Conservation (phyloP, 495 filamentous ascomycete genomes). For the Lepidopterella palustris region DNA sequence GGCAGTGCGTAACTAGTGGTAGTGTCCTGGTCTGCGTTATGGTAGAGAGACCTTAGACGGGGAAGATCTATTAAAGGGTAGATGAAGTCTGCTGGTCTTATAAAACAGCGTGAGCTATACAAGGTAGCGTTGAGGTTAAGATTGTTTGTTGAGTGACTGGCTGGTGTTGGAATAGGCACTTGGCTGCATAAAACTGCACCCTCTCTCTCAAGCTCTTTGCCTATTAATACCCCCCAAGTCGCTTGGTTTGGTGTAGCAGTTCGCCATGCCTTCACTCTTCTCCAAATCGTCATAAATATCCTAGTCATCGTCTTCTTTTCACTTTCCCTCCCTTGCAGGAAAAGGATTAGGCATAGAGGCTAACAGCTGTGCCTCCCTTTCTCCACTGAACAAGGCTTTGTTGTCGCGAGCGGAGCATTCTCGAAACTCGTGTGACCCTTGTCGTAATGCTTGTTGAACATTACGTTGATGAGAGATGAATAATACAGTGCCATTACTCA, state of each 20-base stretch:
- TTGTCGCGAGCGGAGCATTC: conserved; percentile 3
- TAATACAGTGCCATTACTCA: conserved; percentile 4
- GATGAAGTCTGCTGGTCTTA: no score
- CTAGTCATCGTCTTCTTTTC: background rate
- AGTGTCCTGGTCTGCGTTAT: no score
- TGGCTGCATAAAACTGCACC: no score
- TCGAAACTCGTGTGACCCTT: background rate
- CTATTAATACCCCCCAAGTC: background rate
- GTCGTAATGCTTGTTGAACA: conserved; percentile 1
- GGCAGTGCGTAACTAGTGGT: no score
- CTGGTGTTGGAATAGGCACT: no score
- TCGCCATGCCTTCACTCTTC: background rate
- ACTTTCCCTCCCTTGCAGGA: background rate
- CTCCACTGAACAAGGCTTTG: background rate
- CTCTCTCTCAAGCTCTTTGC: background rate
- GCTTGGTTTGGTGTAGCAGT: background rate
- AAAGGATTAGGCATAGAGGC: background rate
- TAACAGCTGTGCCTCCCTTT: background rate
- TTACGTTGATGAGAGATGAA: background rate
- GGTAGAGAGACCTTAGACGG: no score
- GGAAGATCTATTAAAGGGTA: no score
- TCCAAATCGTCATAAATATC: background rate
- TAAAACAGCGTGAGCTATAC: no score
- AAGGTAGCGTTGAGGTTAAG: no score
- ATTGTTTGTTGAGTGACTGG: no score